Evolutionary conservation across 2,329 filamentous ascomycete species (phyloP).

Genomic region (Neofusicoccum umdonicola): DNA sequence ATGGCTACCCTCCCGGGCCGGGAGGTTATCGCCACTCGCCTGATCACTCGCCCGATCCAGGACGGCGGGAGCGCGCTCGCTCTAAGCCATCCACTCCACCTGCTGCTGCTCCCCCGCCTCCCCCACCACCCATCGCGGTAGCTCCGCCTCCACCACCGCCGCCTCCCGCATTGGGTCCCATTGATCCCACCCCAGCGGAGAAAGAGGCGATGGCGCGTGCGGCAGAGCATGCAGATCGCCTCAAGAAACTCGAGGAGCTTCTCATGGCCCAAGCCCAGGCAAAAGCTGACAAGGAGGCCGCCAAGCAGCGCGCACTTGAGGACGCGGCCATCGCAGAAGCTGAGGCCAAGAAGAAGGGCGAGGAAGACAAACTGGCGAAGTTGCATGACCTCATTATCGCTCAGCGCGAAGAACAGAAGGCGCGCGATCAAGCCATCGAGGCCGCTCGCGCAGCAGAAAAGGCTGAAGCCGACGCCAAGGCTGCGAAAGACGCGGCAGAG

Average conservation of each 20-base stretch:
- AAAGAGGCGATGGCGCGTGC: slow-evolving; percentile 25
- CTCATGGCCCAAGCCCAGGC: slow-evolving; percentile 36
- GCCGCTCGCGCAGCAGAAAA: slow-evolving; percentile 22
- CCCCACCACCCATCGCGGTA: slow-evolving; percentile 22
- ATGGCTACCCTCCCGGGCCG: background rate
- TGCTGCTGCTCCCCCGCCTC: slow-evolving; percentile 23
- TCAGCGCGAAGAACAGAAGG: slow-evolving; percentile 41
- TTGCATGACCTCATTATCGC: slow-evolving; percentile 42
- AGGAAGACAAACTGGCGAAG: slow-evolving; percentile 30
- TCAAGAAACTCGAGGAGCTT: slow-evolving; percentile 36
- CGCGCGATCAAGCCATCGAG: slow-evolving; percentile 34
- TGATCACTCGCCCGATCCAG: slow-evolving; percentile 21
- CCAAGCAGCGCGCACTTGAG: slow-evolving; percentile 32
- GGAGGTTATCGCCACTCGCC: background rate
- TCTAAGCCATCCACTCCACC: slow-evolving; percentile 27
- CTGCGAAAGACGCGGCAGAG: slow-evolving; percentile 51
- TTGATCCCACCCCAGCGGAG: slow-evolving; percentile 23
- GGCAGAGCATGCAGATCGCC: slow-evolving; percentile 26
- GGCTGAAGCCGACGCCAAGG: slow-evolving; percentile 44
- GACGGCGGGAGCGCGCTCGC: slow-evolving; percentile 17
- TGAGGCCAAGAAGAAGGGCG: slow-evolving; percentile 35
- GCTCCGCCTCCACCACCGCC: slow-evolving; percentile 19
- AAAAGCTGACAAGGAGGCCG: slow-evolving; percentile 35
- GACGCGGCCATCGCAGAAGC: slow-evolving; percentile 29
- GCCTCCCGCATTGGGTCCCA: slow-evolving; percentile 19